These are phyloP conservation scores for Macrolepiota albuminosa DNA, from an alignment of 768 basidiomycete species.

Conservation along the genomic window DNA sequence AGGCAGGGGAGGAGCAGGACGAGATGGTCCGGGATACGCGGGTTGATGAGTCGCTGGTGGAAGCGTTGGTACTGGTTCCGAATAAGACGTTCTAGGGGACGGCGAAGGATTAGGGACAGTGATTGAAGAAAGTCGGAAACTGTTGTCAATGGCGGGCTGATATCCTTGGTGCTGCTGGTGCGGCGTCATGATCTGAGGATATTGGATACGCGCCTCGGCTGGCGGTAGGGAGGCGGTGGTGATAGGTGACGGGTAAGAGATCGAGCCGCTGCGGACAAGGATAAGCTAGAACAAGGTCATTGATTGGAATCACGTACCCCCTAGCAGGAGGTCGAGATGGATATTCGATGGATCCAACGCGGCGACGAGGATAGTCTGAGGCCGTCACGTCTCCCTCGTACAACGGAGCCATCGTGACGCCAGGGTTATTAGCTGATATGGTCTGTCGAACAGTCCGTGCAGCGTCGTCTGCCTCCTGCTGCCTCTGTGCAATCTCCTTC, in stretches of 20 bases:
- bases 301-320: slow-evolving; percentile 24
- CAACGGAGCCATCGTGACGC: slow-evolving; percentile 1
- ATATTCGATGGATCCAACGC: neutral
- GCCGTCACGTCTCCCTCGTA: slow-evolving; percentile 37
- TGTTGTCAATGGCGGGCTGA: slow-evolving; percentile 50
- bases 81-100: neutral
- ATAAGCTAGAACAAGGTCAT: neutral
- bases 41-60: slow-evolving; percentile 4
- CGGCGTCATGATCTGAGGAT: slow-evolving; percentile 72
- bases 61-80: slow-evolving; percentile 16
- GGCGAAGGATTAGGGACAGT: neutral
- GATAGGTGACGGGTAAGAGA: slow-evolving; percentile 48
- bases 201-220: slow-evolving; percentile 43
- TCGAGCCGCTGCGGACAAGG: neutral
- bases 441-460: slow-evolving; percentile 39
- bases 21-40: slow-evolving; percentile 20
- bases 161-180: slow-evolving; percentile 80
- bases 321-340: slow-evolving; percentile 16
- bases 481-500: slow-evolving; percentile 51
- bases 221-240: slow-evolving; percentile 73
- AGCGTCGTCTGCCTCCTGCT: slow-evolving; percentile 53
- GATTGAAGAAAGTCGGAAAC: neutral
- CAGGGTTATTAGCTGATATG: slow-evolving; percentile 21
- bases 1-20: slow-evolving; percentile 20
- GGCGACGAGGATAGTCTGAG: slow-evolving; percentile 28